These are phyloP conservation scores for Ormosia semicastrata DNA, from an alignment of 306 rosid genomes.

Conservation along the genomic window DNA sequence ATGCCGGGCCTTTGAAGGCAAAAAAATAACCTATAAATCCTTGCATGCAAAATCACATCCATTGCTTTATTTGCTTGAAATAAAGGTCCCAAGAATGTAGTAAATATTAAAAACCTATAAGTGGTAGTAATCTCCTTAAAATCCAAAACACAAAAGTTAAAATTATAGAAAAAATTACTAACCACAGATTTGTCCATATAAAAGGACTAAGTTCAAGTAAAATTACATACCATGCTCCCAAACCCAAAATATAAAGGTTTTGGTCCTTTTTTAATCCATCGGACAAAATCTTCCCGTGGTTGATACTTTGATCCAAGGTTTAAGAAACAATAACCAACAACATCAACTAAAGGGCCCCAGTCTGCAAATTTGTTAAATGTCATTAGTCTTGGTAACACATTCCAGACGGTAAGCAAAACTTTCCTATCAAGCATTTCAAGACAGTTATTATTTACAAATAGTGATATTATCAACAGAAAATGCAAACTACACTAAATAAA, in stretches of 20 bases:
- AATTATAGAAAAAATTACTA: neutral
- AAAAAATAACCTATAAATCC: neutral
- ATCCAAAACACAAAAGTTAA: neutral
- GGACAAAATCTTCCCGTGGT: conserved; percentile 62
- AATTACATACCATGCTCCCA: conserved; percentile 85
- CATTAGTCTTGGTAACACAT: conserved; percentile 17
- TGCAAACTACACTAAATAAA: neutral
- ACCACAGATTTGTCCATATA: neutral
- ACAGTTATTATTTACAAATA: neutral
- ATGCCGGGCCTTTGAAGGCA: neutral
- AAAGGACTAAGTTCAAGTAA: conserved; percentile 7
- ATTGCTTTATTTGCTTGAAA: neutral
- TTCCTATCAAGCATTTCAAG: conserved; percentile 5
- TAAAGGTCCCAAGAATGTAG: neutral
- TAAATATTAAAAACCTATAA: neutral
- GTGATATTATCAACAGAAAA: neutral
- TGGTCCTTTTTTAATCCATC: conserved; percentile 66
- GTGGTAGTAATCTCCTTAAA: neutral
- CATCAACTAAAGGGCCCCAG: conserved; percentile 86
- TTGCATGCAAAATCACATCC: neutral
- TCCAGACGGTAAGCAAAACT: conserved; percentile 10
- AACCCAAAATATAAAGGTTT: conserved; percentile 83
- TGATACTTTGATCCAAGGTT: conserved; percentile 73
- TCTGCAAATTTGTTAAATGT: conserved; percentile 48
- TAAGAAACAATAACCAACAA: conserved; percentile 83